phyloP scores from a whole-genome alignment of 257 asterid genomes.

The Anisodus tanguticus region DNA sequence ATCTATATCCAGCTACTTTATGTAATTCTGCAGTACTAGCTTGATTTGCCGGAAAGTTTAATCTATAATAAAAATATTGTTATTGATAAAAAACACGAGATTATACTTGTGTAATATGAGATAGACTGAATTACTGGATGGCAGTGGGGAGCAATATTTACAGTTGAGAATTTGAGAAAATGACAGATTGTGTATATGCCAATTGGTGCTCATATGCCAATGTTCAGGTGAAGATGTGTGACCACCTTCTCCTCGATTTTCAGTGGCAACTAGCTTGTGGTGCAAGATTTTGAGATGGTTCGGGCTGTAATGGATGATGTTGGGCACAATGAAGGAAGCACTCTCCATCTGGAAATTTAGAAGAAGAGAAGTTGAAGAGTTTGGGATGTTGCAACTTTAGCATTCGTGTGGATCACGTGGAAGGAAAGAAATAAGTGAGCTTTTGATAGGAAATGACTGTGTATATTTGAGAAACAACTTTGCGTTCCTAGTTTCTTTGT shows the following conservation, averaged over 20 bases:
- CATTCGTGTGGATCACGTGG: not conserved
- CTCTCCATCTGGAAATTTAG: slow-evolving; percentile 12
- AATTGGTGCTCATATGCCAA: not conserved
- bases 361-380: slow-evolving; percentile 11
- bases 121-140: not conserved
- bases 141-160: not conserved
- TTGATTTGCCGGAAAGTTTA: not conserved
- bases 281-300: slow-evolving; percentile 3
- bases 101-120: not conserved
- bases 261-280: not conserved
- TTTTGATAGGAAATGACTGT: not conserved
- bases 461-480: not conserved
- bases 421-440: not conserved
- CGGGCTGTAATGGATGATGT: not conserved
- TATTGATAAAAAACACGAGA: not conserved
- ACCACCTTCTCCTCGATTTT: not conserved
- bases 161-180: slow-evolving; percentile 12
- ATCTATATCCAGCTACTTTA: not conserved
- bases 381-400: slow-evolving; percentile 1
- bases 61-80: not conserved
- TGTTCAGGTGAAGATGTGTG: slow-evolving; percentile 12
- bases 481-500: not conserved
- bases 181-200: not conserved
- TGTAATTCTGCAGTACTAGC: not conserved
- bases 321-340: not conserved